phyloP scores from a whole-genome alignment of 805 yeast species.

The Lipomyces japonicus region DNA sequence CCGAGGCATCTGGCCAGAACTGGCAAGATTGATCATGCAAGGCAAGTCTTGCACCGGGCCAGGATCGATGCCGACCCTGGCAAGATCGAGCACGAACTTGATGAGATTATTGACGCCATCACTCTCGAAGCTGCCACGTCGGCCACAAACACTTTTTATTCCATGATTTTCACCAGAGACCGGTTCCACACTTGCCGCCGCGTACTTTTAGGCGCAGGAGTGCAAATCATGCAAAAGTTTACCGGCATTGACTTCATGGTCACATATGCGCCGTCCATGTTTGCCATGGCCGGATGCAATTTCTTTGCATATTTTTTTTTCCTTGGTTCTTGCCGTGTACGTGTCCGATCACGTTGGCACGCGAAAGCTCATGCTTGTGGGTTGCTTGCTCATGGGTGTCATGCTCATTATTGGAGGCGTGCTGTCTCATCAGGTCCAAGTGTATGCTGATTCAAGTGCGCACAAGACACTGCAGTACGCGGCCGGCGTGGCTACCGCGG shows the following conservation, averaged over 20 bases:
- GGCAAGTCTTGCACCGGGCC: not conserved
- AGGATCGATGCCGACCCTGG: not conserved
- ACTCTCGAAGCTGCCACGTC: not conserved
- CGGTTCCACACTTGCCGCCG: not conserved
- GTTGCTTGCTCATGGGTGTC: conserved; percentile 1
- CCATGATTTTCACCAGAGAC: conserved; percentile 1
- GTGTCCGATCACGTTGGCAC: not conserved
- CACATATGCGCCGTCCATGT: not conserved
- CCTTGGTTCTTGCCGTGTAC: not conserved
- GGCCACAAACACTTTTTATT: not conserved
- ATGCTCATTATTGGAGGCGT: not conserved
- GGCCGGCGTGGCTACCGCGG: conserved; percentile 3
- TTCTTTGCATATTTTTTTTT: not conserved
- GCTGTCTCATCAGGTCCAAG: not conserved
- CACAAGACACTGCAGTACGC: not conserved
- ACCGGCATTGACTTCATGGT: conserved; percentile 1
- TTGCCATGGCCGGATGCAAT: not conserved
- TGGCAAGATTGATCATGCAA: not conserved
- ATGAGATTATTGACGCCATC: not conserved
- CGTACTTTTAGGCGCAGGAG: not conserved
- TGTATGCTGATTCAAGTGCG: not conserved
- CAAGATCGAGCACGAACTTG: conserved; percentile 1
- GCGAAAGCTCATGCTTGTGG: not conserved
- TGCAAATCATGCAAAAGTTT: conserved; percentile 1
- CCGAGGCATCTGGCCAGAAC: conserved; percentile 62